Percentiles rank a stretch among this genome's conserved stretches.
Conservation (phyloP, 768 basidiomycete species). For the Xerocomellus dryophilus region DNA sequence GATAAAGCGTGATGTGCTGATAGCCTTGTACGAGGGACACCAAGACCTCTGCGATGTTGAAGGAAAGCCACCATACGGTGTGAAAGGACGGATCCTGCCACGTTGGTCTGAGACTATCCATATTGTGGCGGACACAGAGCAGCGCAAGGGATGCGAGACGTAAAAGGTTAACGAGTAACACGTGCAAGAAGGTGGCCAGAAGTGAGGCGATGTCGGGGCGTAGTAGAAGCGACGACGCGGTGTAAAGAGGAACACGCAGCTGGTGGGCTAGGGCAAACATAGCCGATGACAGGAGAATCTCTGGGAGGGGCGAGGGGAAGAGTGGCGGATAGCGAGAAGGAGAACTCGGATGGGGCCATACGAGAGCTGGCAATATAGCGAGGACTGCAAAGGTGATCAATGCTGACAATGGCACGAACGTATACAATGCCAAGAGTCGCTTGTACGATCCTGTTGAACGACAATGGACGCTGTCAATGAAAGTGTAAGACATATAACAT, state of each 20-base stretch:
- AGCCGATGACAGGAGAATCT: slow-evolving; percentile 56
- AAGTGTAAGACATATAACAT: neutral
- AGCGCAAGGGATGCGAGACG: slow-evolving; percentile 55
- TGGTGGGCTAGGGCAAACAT: slow-evolving; percentile 42
- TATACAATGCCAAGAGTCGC: slow-evolving; percentile 52
- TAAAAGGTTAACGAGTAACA: slow-evolving; percentile 49
- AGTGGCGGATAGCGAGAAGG: slow-evolving; percentile 43
- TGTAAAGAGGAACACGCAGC: slow-evolving; percentile 32
- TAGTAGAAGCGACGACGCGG: slow-evolving; percentile 34
- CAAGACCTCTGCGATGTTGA: slow-evolving; percentile 64
- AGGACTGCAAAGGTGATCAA: slow-evolving; percentile 48
- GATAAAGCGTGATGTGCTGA: slow-evolving; percentile 61
- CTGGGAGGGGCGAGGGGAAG: slow-evolving; percentile 64
- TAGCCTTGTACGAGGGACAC: slow-evolving; percentile 71
- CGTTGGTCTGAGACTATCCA: slow-evolving; percentile 43
- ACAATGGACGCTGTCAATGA: slow-evolving; percentile 2
- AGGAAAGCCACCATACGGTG: slow-evolving; percentile 73
- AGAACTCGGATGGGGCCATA: slow-evolving; percentile 41
- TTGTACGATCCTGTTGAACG: slow-evolving; percentile 56
- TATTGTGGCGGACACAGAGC: slow-evolving; percentile 48
- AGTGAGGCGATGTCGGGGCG: slow-evolving; percentile 31
- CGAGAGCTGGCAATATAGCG: slow-evolving; percentile 46
- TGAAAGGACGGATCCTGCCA: slow-evolving; percentile 58
- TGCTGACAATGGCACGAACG: slow-evolving; percentile 55
- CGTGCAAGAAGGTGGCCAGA: slow-evolving; percentile 44